These are phyloP conservation scores for Zymoseptoria passerinii DNA, from an alignment of 2,329 filamentous ascomycete species.

Conservation along the genomic window DNA sequence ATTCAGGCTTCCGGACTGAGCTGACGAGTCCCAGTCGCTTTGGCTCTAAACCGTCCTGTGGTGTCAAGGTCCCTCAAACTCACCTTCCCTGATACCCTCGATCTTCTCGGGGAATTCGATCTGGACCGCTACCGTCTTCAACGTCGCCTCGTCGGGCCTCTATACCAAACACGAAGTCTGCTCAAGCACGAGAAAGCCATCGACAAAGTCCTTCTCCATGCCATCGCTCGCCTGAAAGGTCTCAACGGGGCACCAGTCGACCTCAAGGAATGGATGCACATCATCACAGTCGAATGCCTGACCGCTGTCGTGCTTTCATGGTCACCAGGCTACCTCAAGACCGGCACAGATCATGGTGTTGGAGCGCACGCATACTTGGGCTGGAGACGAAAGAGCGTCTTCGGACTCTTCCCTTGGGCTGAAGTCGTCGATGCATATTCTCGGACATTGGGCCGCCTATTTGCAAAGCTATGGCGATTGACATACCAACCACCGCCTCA, in stretches of 20 bases:
- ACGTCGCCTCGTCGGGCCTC: constrained; percentile 10
- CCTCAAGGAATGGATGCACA: constrained; percentile 15
- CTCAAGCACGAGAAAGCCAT: constrained; percentile 9
- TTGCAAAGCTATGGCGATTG: constrained; percentile 8
- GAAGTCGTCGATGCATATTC: constrained; percentile 12
- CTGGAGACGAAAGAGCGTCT: constrained; percentile 14
- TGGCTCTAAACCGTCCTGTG: constrained; percentile 11
- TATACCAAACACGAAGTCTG: constrained; percentile 10
- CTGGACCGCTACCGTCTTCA: constrained; percentile 12
- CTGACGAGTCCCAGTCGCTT: neutral
- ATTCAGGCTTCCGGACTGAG: neutral
- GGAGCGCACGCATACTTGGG: constrained; percentile 11
- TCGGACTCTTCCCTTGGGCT: constrained; percentile 12
- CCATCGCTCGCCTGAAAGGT: constrained; percentile 3
- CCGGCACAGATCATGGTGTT: constrained; percentile 10
- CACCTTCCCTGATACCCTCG: constrained; percentile 10
- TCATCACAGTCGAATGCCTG: constrained; percentile 13
- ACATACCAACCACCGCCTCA: constrained; percentile 8
- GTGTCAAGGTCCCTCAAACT: constrained; percentile 3
- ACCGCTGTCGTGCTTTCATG: constrained; percentile 11
- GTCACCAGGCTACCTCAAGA: constrained; percentile 11
- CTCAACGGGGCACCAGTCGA: constrained; percentile 7
- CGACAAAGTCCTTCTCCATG: constrained; percentile 9
- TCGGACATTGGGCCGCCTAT: constrained; percentile 6
- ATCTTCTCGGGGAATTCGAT: constrained; percentile 13